Percentiles rank a stretch among this genome's conserved stretches.
Conservation (phyloP, 2,329 filamentous ascomycete genomes). For the Trichophyton mentagrophytes region DNA sequence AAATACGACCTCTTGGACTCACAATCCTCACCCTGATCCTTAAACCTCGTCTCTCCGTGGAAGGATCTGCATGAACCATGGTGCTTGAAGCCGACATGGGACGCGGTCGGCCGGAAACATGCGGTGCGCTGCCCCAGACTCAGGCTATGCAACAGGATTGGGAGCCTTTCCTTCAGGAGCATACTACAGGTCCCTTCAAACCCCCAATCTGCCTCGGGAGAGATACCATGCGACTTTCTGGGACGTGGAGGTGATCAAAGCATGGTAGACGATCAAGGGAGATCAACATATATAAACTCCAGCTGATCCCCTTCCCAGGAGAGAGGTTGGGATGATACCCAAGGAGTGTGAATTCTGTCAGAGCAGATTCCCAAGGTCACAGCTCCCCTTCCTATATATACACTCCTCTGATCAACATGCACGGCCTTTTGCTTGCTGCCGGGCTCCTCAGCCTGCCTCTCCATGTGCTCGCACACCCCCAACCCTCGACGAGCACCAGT, state of each 20-base stretch:
- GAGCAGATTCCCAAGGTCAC: background rate
- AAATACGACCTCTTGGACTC: background rate
- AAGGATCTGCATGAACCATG: slow-evolving; percentile 1
- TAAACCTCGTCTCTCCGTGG: background rate
- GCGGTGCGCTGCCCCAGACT: background rate
- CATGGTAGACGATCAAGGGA: background rate
- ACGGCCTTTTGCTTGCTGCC: slow-evolving; percentile 11
- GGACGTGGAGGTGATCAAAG: background rate
- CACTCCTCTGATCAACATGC: slow-evolving; percentile 6
- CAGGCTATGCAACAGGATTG: background rate
- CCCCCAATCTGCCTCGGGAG: background rate
- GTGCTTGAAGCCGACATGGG: background rate
- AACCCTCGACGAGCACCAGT: slow-evolving; percentile 1
- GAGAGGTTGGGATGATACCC: background rate
- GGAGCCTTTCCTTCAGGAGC: background rate
- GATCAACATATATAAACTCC: slow-evolving; percentile 1
- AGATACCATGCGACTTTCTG: background rate
- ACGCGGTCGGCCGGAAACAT: slow-evolving; percentile 1
- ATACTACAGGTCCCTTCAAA: background rate
- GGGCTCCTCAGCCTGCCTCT: slow-evolving; percentile 11
- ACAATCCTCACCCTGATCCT: background rate
- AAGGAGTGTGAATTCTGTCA: background rate
- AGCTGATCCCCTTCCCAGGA: background rate
- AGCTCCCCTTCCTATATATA: background rate
- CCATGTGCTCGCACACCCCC: slow-evolving; percentile 8